Percentiles rank a stretch among this genome's conserved stretches.
These are phyloP conservation scores for Silybum marianum DNA, from an alignment of 129 eudicot species.

Conservation along the genomic window DNA sequence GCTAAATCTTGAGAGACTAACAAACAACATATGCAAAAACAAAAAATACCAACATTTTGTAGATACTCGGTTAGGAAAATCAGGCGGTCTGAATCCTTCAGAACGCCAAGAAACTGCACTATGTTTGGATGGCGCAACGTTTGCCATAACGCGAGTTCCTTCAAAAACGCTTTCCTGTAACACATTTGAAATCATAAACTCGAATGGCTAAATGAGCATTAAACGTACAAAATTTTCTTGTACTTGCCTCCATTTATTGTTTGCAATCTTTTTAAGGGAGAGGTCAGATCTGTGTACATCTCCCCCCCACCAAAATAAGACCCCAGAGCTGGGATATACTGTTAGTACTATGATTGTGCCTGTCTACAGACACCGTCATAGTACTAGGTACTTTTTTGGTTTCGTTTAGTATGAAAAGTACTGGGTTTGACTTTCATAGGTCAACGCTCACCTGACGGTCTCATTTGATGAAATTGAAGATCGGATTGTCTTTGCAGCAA, in stretches of 20 bases:
- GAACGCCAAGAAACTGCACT: constrained; percentile 76
- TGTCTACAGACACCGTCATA: too few species aligned
- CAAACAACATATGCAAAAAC: background rate
- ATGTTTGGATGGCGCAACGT: constrained; percentile 71
- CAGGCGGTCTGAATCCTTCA: constrained; percentile 59
- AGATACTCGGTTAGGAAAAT: constrained; percentile 66
- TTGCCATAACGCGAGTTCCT: constrained; percentile 70
- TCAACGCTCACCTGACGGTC: constrained; percentile 51
- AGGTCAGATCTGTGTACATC: background rate
- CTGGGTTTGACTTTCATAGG: constrained; percentile 19
- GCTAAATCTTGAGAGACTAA: background rate
- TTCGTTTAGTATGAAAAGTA: background rate
- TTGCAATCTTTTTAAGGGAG: background rate
- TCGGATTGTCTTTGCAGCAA: constrained; percentile 74
- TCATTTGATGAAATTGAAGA: constrained; percentile 66
- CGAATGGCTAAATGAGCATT: background rate
- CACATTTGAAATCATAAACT: background rate
- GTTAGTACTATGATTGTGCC: too few species aligned
- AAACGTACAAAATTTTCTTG: background rate
- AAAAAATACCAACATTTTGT: constrained; percentile 43
- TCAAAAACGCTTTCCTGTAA: constrained; percentile 58
- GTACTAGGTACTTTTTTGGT: background rate
- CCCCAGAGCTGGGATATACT: too few species aligned
- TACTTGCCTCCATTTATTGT: background rate
- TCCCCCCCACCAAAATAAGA: too few species aligned